Base-by-base conservation (phyloP, 768 basidiomycete genomes). In the Termitomyces sp. region DNA sequence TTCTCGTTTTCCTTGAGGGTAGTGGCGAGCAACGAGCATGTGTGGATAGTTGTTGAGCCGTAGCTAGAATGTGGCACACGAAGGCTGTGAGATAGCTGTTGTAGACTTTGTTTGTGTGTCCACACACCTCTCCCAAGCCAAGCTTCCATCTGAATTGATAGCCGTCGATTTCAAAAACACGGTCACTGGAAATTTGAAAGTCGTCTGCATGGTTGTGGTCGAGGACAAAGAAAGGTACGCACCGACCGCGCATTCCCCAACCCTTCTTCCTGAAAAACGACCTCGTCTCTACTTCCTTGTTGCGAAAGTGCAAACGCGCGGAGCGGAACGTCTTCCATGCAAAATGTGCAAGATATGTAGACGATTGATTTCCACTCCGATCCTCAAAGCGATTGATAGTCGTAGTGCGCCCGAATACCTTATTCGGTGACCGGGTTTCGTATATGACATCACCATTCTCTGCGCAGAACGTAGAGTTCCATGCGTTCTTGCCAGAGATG, bases 381-480 rank as follows among this genome's bases (percentile, higher is more conserved):
- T 53, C 14, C 12, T 48, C 54, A 0, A 46, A 19, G 38, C 62
- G 59, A 53, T 21, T 59, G 3, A 65, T 61, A 14, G 59, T 60
- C 23, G 66, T 64, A 6, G 60, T 64, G 21, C 63, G 56, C 38
- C 57, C 59, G 46, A 66, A 65, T 3, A 62, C 35, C 28, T 51
- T 62, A 28, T 54, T 60, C 5, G 64, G 62, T 5, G 66, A 65
- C 30, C 41, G 52, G 23, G 63, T 58, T 49, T 62, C 62, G 56
- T 67, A 68, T n/a, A 66, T 37, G 21, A 61, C 56, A 37, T 65
- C 64, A 31, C 65, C 67, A n/a, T 65, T 58, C 40, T 58, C 65
- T 17, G 61, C 57, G 33, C 44, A 58, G 50, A 64, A 64, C 31
- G 56, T 62, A 2, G 65, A 60, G 53, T 68, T 66, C 46, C 64